phyloP scores from a whole-genome alignment of 208 protist species.

The Strigomonas galati region DNA sequence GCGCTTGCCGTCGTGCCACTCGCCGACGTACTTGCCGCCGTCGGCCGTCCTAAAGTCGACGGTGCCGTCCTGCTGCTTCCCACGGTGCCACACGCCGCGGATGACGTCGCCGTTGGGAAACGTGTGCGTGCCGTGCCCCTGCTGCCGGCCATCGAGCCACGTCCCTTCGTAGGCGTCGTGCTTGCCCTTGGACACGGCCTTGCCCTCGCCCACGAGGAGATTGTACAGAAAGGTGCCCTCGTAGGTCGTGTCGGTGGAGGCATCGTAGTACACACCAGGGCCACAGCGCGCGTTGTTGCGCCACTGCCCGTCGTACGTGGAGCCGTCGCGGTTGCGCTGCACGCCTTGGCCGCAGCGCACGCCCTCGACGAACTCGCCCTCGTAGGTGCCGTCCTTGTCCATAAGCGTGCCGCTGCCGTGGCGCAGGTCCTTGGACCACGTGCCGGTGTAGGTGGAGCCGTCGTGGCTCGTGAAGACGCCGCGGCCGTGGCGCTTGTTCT shows the following conservation, averaged over 20 bases:
- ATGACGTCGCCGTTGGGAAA: slow-evolving; percentile 82
- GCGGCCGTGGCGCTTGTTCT: slow-evolving; percentile 60
- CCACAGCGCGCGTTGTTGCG: slow-evolving; percentile 58
- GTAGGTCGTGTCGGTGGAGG: slow-evolving; percentile 47
- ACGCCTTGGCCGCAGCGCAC: slow-evolving; percentile 62
- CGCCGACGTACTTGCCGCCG: slow-evolving; percentile 74
- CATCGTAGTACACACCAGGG: slow-evolving; percentile 53
- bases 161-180: slow-evolving; percentile 58
- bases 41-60: slow-evolving; percentile 51
- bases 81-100: slow-evolving; percentile 69
- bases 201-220: slow-evolving; percentile 56
- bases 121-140: slow-evolving; percentile 72
- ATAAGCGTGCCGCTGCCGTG: slow-evolving; percentile 67
- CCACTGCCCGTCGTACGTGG: slow-evolving; percentile 79
- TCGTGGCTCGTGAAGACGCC: slow-evolving; percentile 31
- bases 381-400: slow-evolving; percentile 64
- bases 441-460: slow-evolving; percentile 62
- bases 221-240: slow-evolving; percentile 78
- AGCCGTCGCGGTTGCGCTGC: slow-evolving; percentile 53
- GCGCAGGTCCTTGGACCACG: slow-evolving; percentile 59
- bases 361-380: slow-evolving; percentile 57
- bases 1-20: slow-evolving; percentile 61
- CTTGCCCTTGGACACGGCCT: slow-evolving; percentile 14
- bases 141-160: slow-evolving; percentile 76
- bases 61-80: slow-evolving; percentile 52